Conservation (phyloP, 495 filamentous ascomycete genomes). For the Podospora pseudocomata region DNA sequence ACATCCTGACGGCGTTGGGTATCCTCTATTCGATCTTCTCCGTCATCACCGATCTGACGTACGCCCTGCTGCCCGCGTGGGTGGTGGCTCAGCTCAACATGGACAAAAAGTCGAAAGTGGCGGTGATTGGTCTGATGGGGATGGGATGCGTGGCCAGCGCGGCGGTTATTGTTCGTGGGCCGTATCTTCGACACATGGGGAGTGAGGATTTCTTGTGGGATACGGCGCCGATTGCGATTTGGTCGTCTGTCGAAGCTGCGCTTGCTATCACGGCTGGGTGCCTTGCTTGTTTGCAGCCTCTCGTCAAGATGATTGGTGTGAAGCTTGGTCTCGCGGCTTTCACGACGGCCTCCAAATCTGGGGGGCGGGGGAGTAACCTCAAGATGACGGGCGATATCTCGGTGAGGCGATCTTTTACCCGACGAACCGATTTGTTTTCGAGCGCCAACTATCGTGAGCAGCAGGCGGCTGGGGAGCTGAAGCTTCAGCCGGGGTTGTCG, state of each 20-base stretch:
- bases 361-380: neutral
- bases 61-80: slow-evolving; percentile 34
- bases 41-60: slow-evolving; percentile 33
- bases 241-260: slow-evolving; percentile 32
- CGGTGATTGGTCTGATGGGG: slow-evolving; percentile 19
- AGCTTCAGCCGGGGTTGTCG: neutral
- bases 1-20: slow-evolving; percentile 20
- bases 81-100: slow-evolving; percentile 32
- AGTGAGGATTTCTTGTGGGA: slow-evolving; percentile 26
- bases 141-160: slow-evolving; percentile 31
- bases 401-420: neutral
- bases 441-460: neutral
- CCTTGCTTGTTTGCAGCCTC: slow-evolving; percentile 31
- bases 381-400: neutral
- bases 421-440: neutral
- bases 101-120: slow-evolving; percentile 19
- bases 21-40: slow-evolving; percentile 29
- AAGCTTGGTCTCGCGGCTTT: slow-evolving; percentile 4
- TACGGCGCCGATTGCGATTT: slow-evolving; percentile 32
- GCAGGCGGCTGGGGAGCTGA: neutral
- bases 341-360: neutral
- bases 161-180: slow-evolving; percentile 28
- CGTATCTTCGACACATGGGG: slow-evolving; percentile 22
- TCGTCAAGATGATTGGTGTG: slow-evolving; percentile 15
- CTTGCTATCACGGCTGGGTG: slow-evolving; percentile 35